Evolutionary conservation across 495 filamentous ascomycete genomes (phyloP), one percentile per base, ranked within the genome.

Genomic region (Bryoglossum gracile): DNA sequence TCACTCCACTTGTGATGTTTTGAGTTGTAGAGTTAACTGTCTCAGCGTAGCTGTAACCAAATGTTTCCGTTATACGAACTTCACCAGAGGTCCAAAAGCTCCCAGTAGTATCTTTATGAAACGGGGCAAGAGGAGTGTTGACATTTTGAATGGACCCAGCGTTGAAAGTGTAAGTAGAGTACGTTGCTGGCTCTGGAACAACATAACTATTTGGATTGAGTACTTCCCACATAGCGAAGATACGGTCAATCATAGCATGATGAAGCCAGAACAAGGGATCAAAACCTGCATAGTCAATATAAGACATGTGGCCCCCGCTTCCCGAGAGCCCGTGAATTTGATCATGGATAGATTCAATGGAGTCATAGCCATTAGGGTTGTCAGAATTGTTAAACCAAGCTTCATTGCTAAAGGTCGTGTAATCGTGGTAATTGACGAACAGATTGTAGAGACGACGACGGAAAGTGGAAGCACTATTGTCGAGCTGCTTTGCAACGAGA

Each of bases 251-350:
- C 51, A 78, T 82, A 32, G 69, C 62, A 46, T 76, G 70, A 43
- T 89, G 85, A 3, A 89, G 65, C 63, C 77, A 85, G 65, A 89
- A 90, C 32, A 85, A 68, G 0, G 86, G 84, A 56, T 89, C 86
- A 53, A 85, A 89, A 13, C 77, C 76, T 3, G 86, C 80, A 51
- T 78, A 84, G 0, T 75, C 73, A 21, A 83, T 69, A 51, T 72
- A 72, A 2, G 70, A 67, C 81, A 88, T 84, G 56, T 87, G 82
- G 0, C 84, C 82, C n/a, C 69, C 74, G 24, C 65, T 65, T 8
- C 82, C 73, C 10, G 72, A 72, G 5, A 66, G 46, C 17, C 53
- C 61, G 51, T 86, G 83, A 37, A 86, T 73, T 3, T 66, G 71
- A 60, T 86, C 79, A 58, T 87, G 83, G 3, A 86, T 42, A 1